Conservation (phyloP, 2,329 filamentous ascomycete species). For the Byssochlamys sp. region DNA sequence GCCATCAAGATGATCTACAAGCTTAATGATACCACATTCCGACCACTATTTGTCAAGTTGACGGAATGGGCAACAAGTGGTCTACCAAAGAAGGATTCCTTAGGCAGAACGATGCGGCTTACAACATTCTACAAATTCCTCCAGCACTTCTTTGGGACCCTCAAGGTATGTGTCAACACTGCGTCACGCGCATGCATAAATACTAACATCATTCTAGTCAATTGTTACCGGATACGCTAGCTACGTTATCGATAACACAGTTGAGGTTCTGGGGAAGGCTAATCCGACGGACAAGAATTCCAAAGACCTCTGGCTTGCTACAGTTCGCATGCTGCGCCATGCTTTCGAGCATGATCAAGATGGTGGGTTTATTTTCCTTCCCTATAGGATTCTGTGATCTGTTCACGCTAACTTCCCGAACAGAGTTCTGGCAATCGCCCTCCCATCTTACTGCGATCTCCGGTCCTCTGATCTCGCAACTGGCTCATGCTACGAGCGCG, state of each 20-base stretch:
- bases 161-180: slow-evolving; percentile 48
- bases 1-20: slow-evolving; percentile 89
- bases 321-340: slow-evolving; percentile 61
- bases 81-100: slow-evolving; percentile 52
- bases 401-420: slow-evolving; percentile 5
- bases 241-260: slow-evolving; percentile 69
- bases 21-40: slow-evolving; percentile 86
- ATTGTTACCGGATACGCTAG: slow-evolving; percentile 88
- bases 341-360: slow-evolving; percentile 85
- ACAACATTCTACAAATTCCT: slow-evolving; percentile 77
- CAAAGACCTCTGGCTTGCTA: slow-evolving; percentile 56
- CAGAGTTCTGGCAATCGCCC: slow-evolving; percentile 84
- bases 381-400: background rate
- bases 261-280: slow-evolving; percentile 47
- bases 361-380: slow-evolving; percentile 30
- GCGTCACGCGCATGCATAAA: slow-evolving; percentile 1
- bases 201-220: slow-evolving; percentile 39
- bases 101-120: slow-evolving; percentile 53
- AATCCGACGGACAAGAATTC: slow-evolving; percentile 37
- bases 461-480: slow-evolving; percentile 59
- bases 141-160: slow-evolving; percentile 65
- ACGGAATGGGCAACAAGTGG: slow-evolving; percentile 65
- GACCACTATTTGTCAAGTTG: slow-evolving; percentile 79
- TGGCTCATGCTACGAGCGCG: slow-evolving; percentile 37
- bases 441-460: slow-evolving; percentile 70